Evolutionary conservation across 805 yeast species (phyloP).

Genomic region (Lipomyces sp.): DNA sequence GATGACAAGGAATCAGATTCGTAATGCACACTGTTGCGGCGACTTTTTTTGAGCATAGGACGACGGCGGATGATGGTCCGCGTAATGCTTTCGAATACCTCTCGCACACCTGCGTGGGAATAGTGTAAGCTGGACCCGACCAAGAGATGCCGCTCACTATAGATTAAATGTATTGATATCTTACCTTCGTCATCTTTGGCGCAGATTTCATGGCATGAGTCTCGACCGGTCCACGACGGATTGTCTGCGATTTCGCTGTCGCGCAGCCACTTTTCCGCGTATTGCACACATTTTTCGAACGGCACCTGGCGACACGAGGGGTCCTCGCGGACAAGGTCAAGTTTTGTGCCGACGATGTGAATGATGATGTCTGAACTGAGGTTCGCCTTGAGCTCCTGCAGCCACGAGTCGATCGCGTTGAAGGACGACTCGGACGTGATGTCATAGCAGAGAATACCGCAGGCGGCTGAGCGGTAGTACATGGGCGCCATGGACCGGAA

Average conservation of each 20-base stretch:
- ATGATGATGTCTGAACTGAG: constrained; percentile 35
- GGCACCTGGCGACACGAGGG: constrained; percentile 38
- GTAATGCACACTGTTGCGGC: constrained; percentile 28
- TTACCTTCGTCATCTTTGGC: constrained; percentile 37
- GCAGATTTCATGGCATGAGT: constrained; percentile 38
- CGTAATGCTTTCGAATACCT: constrained; percentile 37
- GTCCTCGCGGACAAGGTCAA: constrained; percentile 37
- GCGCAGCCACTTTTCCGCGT: constrained; percentile 33
- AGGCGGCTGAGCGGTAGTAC: constrained; percentile 42
- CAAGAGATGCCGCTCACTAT: neutral
- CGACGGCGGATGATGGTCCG: constrained; percentile 32
- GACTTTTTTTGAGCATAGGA: constrained; percentile 32
- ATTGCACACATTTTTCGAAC: constrained; percentile 37
- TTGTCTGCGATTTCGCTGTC: constrained; percentile 16
- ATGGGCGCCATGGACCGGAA: constrained; percentile 77
- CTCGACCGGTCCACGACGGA: constrained; percentile 30
- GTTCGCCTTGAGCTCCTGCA: constrained; percentile 36
- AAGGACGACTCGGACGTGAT: constrained; percentile 38
- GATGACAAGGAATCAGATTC: constrained; percentile 26
- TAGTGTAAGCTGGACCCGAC: too few species aligned
- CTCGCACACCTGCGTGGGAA: constrained; percentile 33
- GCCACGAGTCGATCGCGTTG: constrained; percentile 39
- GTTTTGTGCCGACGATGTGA: constrained; percentile 39
- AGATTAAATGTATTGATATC: neutral
- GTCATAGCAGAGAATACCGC: constrained; percentile 40